Base-by-base conservation (phyloP, 495 filamentous ascomycete species). In the Geoglossum glabrum region DNA sequence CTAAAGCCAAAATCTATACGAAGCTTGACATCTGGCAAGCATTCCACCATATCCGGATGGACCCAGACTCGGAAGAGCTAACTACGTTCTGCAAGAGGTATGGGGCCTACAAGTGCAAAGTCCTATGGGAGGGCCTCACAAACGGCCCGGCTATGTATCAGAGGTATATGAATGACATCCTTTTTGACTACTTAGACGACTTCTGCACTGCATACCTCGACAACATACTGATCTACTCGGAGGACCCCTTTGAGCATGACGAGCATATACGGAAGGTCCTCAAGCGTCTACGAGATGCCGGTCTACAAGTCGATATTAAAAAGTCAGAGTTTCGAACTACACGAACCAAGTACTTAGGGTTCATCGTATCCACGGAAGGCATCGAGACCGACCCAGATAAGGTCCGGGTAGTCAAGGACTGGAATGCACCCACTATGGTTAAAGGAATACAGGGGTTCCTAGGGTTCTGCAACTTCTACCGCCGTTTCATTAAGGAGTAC, bases 181-280 rank as follows among this genome's bases (percentile, higher is more conserved):
- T n/a, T n/a, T 49, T 40, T 0, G 64, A 57, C 5, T 70, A 70
- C 55, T 25, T 68, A 0, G 31, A 57, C 36, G 34, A 31, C 34
- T 50, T 36, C 34, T 15, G 27, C 23, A 45, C 34, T 10, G 36
- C 23, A 9, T 60, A 60, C 33, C 27, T 60, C 26, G 52, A 60
- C 54, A 27, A 60, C 33, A 60, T 60, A 31, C 31, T 60, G 9
- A 51, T 60, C 19, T 60, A 55, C 30, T 26, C 28, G 50, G 57
- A 56, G 21, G 59, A 67, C 25, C 60, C 66, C 54, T 31, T 45
- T 8, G 0, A 60, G 1, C 60, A 69, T 50, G 60, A 67, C 0
- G 0, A 60, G 0, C 60, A 69, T 55, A 59, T 69, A 0, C 5
- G n/a, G 3, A 54, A 57, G 34, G 56, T 67, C 13, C 56, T 70